A percentile compares a stretch with the other conserved stretches of the same genome.
Evolutionary conservation across 495 filamentous ascomycete species (phyloP).

Genomic region (Talaromyces adpressus): DNA sequence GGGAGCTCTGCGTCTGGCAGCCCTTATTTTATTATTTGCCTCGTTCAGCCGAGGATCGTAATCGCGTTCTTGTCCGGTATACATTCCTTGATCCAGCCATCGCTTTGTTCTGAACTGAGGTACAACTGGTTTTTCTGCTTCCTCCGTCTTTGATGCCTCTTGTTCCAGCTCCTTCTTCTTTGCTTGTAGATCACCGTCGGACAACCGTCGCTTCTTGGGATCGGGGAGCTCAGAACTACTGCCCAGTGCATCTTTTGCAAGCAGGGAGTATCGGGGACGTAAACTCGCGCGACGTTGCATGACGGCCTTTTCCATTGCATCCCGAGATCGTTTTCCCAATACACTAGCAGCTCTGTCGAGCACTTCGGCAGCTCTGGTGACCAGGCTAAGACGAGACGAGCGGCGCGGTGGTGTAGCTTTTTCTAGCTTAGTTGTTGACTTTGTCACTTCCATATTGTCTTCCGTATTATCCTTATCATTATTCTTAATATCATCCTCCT

Average conservation of each 20-base stretch:
- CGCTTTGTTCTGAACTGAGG: constrained; percentile 48
- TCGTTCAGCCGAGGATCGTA: constrained; percentile 58
- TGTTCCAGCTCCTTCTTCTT: constrained; percentile 34
- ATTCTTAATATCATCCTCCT: constrained; percentile 13
- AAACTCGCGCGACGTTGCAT: constrained; percentile 35
- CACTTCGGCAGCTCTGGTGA: constrained; percentile 37
- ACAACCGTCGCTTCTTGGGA: constrained; percentile 43
- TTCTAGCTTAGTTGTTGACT: constrained; percentile 12
- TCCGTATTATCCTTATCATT: constrained; percentile 35
- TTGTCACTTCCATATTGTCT: constrained; percentile 9
- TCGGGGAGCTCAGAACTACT: constrained; percentile 22
- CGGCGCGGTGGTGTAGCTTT: constrained; percentile 20
- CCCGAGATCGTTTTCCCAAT: constrained; percentile 49
- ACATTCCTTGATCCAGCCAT: constrained; percentile 79
- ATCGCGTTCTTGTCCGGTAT: constrained; percentile 69
- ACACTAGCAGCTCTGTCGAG: constrained; percentile 37
- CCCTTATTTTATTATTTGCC: constrained; percentile 51
- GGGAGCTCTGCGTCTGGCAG: constrained; percentile 37
- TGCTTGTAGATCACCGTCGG: constrained; percentile 37
- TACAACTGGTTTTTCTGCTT: constrained; percentile 34
- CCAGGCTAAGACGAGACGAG: constrained; percentile 34
- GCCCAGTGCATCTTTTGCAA: constrained; percentile 24
- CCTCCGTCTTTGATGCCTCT: constrained; percentile 28
- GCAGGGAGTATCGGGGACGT: constrained; percentile 26
- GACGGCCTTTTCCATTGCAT: constrained; percentile 34